A percentile compares a stretch with the other conserved stretches of the same genome.
These are phyloP conservation scores for Gastrodia elata DNA, from an alignment of 106 monocot species.

Conservation along the genomic window DNA sequence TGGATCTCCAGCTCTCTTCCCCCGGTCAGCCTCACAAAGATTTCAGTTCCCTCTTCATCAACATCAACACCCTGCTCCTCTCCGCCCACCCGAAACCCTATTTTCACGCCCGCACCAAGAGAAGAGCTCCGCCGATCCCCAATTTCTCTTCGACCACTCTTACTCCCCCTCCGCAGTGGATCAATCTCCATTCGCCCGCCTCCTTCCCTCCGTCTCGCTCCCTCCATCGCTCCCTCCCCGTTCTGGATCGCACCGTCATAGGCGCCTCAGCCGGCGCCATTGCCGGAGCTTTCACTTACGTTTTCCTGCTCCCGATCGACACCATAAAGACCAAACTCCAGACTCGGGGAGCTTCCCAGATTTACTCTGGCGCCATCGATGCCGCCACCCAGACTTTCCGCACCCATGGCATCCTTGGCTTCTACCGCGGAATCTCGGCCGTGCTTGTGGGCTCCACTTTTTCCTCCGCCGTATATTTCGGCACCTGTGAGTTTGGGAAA, in stretches of 20 bases:
- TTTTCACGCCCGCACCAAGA: conserved; percentile 2
- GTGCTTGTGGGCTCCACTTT: conserved; percentile 78
- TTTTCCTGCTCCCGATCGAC: conserved; percentile 88
- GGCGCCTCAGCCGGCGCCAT: conserved; percentile 49
- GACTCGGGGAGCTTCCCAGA: conserved; percentile 49
- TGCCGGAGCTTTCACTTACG: conserved; percentile 96
- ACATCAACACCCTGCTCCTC: conserved; percentile 34
- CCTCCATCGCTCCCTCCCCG: conserved; percentile 23
- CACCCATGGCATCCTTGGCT: conserved; percentile 59
- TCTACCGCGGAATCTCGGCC: conserved; percentile 94
- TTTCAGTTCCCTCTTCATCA: conserved; percentile 27
- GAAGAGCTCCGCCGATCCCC: not conserved
- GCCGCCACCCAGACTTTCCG: conserved; percentile 63
- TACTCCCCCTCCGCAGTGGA: not conserved
- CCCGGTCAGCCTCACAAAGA: conserved; percentile 3
- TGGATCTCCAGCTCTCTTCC: conserved; percentile 3
- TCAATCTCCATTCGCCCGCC: not conserved
- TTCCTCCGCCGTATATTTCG: conserved; percentile 93
- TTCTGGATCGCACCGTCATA: conserved; percentile 13
- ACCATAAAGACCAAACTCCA: conserved; percentile 91
- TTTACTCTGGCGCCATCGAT: conserved; percentile 46
- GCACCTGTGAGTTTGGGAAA: conserved; percentile 86
- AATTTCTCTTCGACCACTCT: conserved; percentile 4
- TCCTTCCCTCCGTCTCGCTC: conserved; percentile 14
- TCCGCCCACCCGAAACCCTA: conserved; percentile 6